These are phyloP conservation scores for Aspergillus alliaceus DNA, from an alignment of 2,329 filamentous ascomycete genomes.

Conservation along the genomic window DNA sequence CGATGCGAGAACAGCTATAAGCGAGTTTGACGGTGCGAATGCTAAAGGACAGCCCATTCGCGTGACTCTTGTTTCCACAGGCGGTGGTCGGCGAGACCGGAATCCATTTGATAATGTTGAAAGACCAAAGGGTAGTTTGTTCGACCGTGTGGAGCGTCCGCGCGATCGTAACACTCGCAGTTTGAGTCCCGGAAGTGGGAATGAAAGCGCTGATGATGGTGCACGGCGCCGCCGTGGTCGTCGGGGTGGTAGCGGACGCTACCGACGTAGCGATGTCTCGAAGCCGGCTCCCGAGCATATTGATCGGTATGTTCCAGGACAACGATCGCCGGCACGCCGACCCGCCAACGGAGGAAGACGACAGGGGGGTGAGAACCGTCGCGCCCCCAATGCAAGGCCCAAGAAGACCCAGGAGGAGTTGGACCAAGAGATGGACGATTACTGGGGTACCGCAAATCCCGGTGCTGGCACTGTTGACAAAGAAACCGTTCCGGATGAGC, in stretches of 20 bases:
- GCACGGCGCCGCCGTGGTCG: constrained; percentile 44
- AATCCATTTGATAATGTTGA: constrained; percentile 53
- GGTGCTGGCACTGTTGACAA: constrained; percentile 42
- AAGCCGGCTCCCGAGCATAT: constrained; percentile 66
- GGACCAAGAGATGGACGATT: constrained; percentile 96
- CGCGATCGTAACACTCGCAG: constrained; percentile 41
- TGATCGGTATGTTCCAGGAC: constrained; percentile 75
- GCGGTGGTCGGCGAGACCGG: constrained; percentile 31
- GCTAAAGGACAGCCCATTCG: constrained; percentile 85
- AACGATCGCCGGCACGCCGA: constrained; percentile 43
- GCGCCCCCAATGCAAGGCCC: constrained; percentile 56
- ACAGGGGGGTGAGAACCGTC: constrained; percentile 39
- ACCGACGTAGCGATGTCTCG: constrained; percentile 54
- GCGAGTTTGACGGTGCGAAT: constrained; percentile 84
- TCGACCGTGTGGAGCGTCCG: constrained; percentile 58
- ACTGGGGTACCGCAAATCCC: constrained; percentile 62
- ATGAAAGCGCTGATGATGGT: constrained; percentile 30
- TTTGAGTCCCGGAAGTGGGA: constrained; percentile 40
- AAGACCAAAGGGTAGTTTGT: constrained; percentile 61
- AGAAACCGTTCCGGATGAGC: constrained; percentile 22
- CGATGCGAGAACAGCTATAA: constrained; percentile 73
- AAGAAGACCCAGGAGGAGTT: constrained; percentile 90
- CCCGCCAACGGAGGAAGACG: constrained; percentile 53
- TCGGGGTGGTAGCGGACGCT: constrained; percentile 34
- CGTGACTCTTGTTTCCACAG: constrained; percentile 63